Evolutionary conservation across 1,284 basidiomycete genomes (phyloP), one percentile per base, ranked within the genome.

Genomic region (Cystobasidiaceae sp.): DNA sequence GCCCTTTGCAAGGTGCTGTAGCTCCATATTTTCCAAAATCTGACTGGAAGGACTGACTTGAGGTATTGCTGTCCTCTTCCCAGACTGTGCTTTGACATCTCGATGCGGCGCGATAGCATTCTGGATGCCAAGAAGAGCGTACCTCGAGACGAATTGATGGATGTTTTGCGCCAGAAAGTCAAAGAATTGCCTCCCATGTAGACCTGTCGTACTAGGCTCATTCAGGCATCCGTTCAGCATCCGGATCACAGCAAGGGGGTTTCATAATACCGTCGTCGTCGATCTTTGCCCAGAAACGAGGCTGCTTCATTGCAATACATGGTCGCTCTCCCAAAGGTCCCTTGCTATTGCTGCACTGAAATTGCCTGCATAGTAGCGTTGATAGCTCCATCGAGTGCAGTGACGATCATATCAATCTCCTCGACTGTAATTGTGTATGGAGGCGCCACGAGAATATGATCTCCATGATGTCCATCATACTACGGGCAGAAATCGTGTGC

Each of bases 361-460:
- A n/a, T n/a, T 39, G 11, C 37, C n/a, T 41, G 4, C 51, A 55
- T 37, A 8, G 28, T 25, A 11, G 51, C 27, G 13, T 41, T 23
- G 2, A 55, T n/a, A 11, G 17, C 70, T 0, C 66, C 60, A 45
- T 66, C 54, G 27, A 74, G 58, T 1, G 70, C 70, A 1, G 52
- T 50, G 11, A 66, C 69, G 25, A 76, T 52, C 46, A 69, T 66
- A 8, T 55, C 51, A 2, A 76, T 50, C 69, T 76, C 73, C 2
- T 66, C 68, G 19, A 68, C 68, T 25, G 71, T 68, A 33, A 76
- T 71, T 4, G 70, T 75, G 57, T 71, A 72, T 9, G 75, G 74
- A 7, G 75, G 75, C 32, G 72, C 71, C 48, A 76, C 63, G 52
- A 76, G 67, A 58, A 76, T 69, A 49, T 75, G 74, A 52, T 76